Percentiles rank a stretch among this genome's conserved stretches.
These are phyloP conservation scores for Astrothelium macrocarpum DNA, from an alignment of 495 filamentous ascomycete genomes.

Conservation along the genomic window DNA sequence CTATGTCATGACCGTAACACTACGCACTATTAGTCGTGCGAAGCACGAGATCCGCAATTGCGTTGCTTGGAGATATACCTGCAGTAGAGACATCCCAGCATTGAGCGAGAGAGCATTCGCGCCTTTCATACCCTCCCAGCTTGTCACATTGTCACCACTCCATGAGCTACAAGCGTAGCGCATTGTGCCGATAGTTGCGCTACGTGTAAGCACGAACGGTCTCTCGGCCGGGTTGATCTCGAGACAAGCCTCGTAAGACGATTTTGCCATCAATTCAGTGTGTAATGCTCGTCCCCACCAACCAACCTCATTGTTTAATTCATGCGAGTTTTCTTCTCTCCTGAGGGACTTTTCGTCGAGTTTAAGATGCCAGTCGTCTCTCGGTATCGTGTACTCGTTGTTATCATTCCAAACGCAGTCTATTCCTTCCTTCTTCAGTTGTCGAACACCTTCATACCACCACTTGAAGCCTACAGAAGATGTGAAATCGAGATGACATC, in stretches of 20 bases:
- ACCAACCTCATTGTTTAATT: conserved; percentile 36
- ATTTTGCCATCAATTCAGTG: conserved; percentile 56
- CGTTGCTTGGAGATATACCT: conserved; percentile 29
- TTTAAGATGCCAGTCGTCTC: conserved; percentile 52
- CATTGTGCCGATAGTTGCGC: conserved; percentile 58
- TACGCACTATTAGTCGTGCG: conserved; percentile 18
- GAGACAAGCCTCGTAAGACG: conserved; percentile 53
- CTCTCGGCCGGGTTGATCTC: conserved; percentile 45
- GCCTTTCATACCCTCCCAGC: conserved; percentile 52
- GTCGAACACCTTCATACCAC: conserved; percentile 57
- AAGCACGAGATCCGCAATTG: background rate
- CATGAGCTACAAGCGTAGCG: conserved; percentile 56
- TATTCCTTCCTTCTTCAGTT: conserved; percentile 50
- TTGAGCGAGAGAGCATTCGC: conserved; percentile 56
- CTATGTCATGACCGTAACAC: conserved; percentile 62
- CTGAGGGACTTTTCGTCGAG: conserved; percentile 31
- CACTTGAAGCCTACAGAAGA: conserved; percentile 53
- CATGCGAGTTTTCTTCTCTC: conserved; percentile 1
- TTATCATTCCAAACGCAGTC: conserved; percentile 72
- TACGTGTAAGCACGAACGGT: conserved; percentile 57
- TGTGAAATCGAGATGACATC: conserved; percentile 62
- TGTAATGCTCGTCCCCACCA: conserved; percentile 56
- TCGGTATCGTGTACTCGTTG: conserved; percentile 59
- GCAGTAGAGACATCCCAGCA: conserved; percentile 54
- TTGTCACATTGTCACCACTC: conserved; percentile 39